Conservation (phyloP, 352 stramenopile species). For the Phytophthora citrophthora region DNA sequence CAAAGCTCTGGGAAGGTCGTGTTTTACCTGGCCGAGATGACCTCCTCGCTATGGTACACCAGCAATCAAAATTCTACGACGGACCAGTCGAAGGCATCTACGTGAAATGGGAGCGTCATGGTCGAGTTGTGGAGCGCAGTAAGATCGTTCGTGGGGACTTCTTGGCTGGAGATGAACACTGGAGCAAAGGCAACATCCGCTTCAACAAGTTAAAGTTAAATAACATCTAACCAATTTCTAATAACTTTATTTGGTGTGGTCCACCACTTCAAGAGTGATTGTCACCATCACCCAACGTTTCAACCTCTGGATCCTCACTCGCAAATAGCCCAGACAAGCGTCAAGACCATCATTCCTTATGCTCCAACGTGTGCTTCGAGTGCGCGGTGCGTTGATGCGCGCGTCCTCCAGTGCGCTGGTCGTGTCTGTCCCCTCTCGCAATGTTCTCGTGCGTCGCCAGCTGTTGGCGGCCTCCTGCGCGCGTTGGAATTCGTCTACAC, state of each 20-base stretch:
- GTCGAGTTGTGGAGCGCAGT: conserved; percentile 49
- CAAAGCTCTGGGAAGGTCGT: conserved; percentile 45
- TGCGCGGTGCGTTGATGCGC: conserved; percentile 19
- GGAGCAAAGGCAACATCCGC: conserved; percentile 48
- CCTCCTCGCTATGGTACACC: conserved; percentile 47
- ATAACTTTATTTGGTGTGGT: too few relatives aligned
- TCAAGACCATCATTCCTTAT: conserved; percentile 6
- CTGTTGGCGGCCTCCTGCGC: conserved; percentile 19
- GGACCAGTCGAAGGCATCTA: conserved; percentile 59
- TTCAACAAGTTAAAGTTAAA: conserved; percentile 46
- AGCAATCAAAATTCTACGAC: conserved; percentile 51
- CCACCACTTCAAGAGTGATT: background rate
- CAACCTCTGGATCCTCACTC: conserved; percentile 8
- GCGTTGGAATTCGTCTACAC: conserved; percentile 31
- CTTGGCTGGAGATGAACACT: conserved; percentile 67
- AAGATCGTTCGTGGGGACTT: conserved; percentile 79
- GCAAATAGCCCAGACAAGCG: conserved; percentile 10
- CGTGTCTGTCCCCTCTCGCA: conserved; percentile 4
- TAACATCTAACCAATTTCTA: too few relatives aligned
- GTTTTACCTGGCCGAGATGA: conserved; percentile 36
- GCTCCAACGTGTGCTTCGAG: conserved; percentile 25
- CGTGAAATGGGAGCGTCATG: conserved; percentile 59
- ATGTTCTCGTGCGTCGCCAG: conserved; percentile 15
- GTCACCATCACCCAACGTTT: conserved; percentile 1
- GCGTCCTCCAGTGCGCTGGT: conserved; percentile 13